phyloP scores from a whole-genome alignment of 768 basidiomycete species.

The Myochromella boudieri region DNA sequence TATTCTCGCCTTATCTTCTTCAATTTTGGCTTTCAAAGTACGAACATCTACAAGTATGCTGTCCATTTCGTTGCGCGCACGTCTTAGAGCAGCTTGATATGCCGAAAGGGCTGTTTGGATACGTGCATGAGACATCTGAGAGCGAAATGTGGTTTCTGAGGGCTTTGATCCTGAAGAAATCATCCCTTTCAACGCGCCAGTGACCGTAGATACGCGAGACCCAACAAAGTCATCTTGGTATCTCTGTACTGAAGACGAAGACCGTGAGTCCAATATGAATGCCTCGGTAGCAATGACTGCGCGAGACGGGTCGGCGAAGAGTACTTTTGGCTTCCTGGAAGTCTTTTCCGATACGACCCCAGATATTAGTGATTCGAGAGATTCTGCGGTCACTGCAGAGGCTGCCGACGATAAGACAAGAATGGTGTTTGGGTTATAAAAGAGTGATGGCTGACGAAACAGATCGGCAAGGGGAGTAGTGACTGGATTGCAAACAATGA shows the following conservation, averaged over 20 bases:
- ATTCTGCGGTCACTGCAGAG: slow-evolving; percentile 18
- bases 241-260: slow-evolving; percentile 52
- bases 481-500: slow-evolving; percentile 64
- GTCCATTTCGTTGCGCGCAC: slow-evolving; percentile 33
- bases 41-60: slow-evolving; percentile 32
- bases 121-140: slow-evolving; percentile 36
- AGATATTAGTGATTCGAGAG: slow-evolving; percentile 4
- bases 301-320: slow-evolving; percentile 59
- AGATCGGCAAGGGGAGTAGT: slow-evolving; percentile 47
- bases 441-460: slow-evolving; percentile 27
- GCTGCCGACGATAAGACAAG: slow-evolving; percentile 38
- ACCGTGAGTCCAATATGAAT: slow-evolving; percentile 45
- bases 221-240: slow-evolving; percentile 63
- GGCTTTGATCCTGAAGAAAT: slow-evolving; percentile 14
- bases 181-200: slow-evolving; percentile 33
- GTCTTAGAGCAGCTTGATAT: slow-evolving; percentile 29
- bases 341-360: slow-evolving; percentile 16
- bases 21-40: slow-evolving; percentile 35
- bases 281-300: slow-evolving; percentile 53
- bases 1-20: slow-evolving; percentile 35
- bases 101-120: slow-evolving; percentile 39
- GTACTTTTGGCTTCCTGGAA: slow-evolving; percentile 25
- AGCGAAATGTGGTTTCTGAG: slow-evolving; percentile 26
- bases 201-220: slow-evolving; percentile 57
- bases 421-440: slow-evolving; percentile 40